Evolutionary conservation across 2,329 filamentous ascomycete genomes (phyloP).

Genomic region (Trichoderma pleuroti): DNA sequence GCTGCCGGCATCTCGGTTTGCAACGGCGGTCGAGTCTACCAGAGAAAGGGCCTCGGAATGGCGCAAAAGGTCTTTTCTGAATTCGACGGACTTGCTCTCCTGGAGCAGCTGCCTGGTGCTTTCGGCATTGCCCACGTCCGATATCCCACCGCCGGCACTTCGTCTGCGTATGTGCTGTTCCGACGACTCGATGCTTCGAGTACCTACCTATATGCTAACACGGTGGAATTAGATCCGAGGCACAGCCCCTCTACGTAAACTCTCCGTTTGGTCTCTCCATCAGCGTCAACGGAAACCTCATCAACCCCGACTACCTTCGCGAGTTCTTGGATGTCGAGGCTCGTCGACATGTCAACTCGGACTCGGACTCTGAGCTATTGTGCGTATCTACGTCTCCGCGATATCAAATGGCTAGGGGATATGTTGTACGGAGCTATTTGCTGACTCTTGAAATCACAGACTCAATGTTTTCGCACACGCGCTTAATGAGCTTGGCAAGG

Average conservation of each 20-base stretch:
- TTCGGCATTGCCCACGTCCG: conserved; percentile 78
- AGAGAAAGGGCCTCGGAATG: conserved; percentile 89
- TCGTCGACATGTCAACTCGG: conserved; percentile 84
- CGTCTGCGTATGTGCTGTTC: conserved; percentile 40
- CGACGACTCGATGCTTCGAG: background rate
- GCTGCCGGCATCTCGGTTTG: conserved; percentile 79
- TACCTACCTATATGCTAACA: conserved; percentile 39
- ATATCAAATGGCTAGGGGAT: conserved; percentile 11
- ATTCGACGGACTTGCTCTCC: conserved; percentile 33
- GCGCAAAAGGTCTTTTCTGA: conserved; percentile 37
- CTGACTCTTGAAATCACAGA: conserved; percentile 26
- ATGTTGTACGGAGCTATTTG: background rate
- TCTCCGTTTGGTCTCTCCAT: conserved; percentile 78
- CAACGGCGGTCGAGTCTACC: conserved; percentile 76
- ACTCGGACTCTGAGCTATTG: conserved; percentile 70
- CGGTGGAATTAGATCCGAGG: conserved; percentile 62
- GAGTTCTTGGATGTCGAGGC: conserved; percentile 72
- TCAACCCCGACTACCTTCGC: conserved; percentile 68
- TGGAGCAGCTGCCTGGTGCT: conserved; percentile 49
- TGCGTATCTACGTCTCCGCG: background rate
- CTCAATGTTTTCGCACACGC: conserved; percentile 85
- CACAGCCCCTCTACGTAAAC: conserved; percentile 88
- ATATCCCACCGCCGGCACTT: conserved; percentile 86
- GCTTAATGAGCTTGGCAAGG: conserved; percentile 75
- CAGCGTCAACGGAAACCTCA: conserved; percentile 84